Percentiles rank a stretch among this genome's conserved stretches.
phyloP scores from a whole-genome alignment of 305 asterid species.

The Rubia balearica region DNA sequence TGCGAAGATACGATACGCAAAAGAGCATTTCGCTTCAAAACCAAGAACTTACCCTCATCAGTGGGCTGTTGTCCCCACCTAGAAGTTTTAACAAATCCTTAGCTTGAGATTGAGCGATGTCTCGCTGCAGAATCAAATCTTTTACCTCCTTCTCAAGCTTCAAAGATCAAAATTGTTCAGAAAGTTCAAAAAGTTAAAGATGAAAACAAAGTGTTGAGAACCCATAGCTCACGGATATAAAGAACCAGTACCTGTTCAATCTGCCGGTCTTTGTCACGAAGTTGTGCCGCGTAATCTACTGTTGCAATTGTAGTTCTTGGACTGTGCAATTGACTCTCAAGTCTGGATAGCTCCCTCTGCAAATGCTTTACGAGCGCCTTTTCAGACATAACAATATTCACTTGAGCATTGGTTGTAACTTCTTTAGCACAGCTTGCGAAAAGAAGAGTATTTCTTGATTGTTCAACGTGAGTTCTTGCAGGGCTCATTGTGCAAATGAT shows the following conservation, averaged over 20 bases:
- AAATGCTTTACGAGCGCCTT: constrained; percentile 84
- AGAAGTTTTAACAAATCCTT: constrained; percentile 55
- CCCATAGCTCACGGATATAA: neutral
- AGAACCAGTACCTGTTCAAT: constrained; percentile 55
- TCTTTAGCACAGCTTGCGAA: constrained; percentile 98
- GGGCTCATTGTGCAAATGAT: constrained; percentile 97
- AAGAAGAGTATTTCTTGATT: constrained; percentile 91
- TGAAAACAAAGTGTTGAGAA: neutral
- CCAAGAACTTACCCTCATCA: constrained; percentile 23
- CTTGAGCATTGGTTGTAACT: constrained; percentile 74
- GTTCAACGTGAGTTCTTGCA: constrained; percentile 80
- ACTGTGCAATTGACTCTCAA: constrained; percentile 65
- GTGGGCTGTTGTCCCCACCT: constrained; percentile 38
- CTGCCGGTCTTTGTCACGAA: constrained; percentile 68
- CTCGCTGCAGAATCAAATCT: constrained; percentile 69
- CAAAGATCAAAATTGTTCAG: constrained; percentile 13
- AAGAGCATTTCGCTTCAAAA: neutral
- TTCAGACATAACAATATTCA: constrained; percentile 84
- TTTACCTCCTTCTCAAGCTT: constrained; percentile 73
- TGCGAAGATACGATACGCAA: constrained; percentile 4
- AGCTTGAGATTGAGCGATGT: constrained; percentile 73
- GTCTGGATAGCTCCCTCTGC: constrained; percentile 70
- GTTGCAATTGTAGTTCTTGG: constrained; percentile 35
- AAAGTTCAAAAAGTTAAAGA: neutral
- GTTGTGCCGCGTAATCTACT: constrained; percentile 38